phyloP scores from a whole-genome alignment of 148 eudicot genomes.

The Amaranthus hypochondriacus region DNA sequence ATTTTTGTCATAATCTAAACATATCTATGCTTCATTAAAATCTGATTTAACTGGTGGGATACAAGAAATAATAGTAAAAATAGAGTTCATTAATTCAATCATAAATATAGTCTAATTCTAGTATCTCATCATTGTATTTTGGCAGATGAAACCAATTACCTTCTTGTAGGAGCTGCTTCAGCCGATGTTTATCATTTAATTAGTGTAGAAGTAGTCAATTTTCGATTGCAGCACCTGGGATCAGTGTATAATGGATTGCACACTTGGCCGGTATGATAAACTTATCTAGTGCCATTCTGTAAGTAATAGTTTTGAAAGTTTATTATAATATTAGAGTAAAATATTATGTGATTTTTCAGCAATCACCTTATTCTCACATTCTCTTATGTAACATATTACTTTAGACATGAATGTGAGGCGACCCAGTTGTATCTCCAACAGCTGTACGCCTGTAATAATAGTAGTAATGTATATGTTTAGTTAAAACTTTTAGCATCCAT shows the following conservation, averaged over 20 bases:
- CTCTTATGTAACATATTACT: not conserved
- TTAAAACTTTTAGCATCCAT: not conserved
- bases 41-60: not conserved
- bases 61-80: not conserved
- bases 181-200: not conserved
- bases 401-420: not conserved
- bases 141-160: slow-evolving; percentile 9
- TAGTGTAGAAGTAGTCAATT: slow-evolving; percentile 2
- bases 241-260: not conserved
- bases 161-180: not conserved
- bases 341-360: not conserved
- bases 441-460: not conserved
- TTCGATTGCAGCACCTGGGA: slow-evolving; percentile 1
- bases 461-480: not conserved
- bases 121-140: not conserved
- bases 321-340: not conserved
- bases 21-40: not conserved
- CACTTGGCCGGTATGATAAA: slow-evolving; percentile 11
- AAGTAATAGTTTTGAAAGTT: slow-evolving; percentile 13
- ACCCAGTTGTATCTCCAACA: not conserved
- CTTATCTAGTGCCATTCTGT: not conserved
- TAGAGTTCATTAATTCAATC: not conserved
- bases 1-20: not conserved
- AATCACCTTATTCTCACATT: not conserved
- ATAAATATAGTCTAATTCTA: not conserved